phyloP scores from a whole-genome alignment of 495 filamentous ascomycete genomes.

The Trichoderma parareesei region DNA sequence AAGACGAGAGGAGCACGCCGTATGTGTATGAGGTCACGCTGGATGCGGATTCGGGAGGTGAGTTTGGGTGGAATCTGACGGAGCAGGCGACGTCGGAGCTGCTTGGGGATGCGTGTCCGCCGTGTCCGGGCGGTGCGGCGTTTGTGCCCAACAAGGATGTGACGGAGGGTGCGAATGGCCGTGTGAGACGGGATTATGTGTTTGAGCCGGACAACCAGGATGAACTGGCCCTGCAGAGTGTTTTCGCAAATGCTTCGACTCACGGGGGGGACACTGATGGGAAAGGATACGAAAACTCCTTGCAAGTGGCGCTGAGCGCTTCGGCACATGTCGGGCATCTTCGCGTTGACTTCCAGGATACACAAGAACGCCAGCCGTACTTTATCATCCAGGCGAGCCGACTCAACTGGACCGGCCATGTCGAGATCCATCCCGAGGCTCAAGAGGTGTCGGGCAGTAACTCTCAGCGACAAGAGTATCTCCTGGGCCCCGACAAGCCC shows the following conservation, averaged over 20 bases:
- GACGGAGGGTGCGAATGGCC: slow-evolving; percentile 19
- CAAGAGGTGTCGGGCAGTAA: slow-evolving; percentile 24
- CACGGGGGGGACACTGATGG: no score
- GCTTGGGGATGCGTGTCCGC: slow-evolving; percentile 6
- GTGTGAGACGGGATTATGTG: slow-evolving; percentile 14
- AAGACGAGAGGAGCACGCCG: slow-evolving; percentile 23
- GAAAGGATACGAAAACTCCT: slow-evolving; percentile 14
- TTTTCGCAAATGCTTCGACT: neutral
- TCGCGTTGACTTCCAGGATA: slow-evolving; percentile 19
- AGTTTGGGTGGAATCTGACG: slow-evolving; percentile 21
- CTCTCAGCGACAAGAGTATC: slow-evolving; percentile 26
- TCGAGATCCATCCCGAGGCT: slow-evolving; percentile 20
- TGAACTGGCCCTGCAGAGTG: neutral
- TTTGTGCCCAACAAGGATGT: slow-evolving; percentile 17
- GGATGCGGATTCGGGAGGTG: slow-evolving; percentile 22
- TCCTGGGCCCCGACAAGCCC: slow-evolving; percentile 22
- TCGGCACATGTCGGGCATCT: slow-evolving; percentile 22
- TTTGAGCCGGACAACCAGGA: neutral
- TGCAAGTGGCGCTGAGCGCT: slow-evolving; percentile 23
- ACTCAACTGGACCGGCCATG: slow-evolving; percentile 25
- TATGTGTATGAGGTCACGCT: slow-evolving; percentile 25
- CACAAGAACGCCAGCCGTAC: slow-evolving; percentile 16
- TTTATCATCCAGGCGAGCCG: slow-evolving; percentile 25
- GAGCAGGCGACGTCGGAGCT: slow-evolving; percentile 16
- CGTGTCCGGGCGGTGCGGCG: slow-evolving; percentile 22